Evolutionary conservation across 305 asterid species (phyloP).

Genomic region (Fraxinus ornus): DNA sequence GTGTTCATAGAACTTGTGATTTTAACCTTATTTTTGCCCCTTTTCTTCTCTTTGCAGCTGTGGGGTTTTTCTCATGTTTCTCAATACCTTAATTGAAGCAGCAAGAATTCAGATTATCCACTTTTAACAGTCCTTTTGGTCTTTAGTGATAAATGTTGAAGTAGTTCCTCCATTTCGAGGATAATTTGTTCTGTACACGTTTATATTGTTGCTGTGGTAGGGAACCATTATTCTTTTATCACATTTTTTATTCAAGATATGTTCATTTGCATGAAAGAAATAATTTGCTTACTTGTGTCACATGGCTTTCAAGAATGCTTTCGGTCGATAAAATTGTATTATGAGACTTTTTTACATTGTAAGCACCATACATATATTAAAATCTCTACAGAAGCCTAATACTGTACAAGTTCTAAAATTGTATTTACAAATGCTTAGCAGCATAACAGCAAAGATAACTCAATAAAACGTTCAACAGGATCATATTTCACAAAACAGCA

Average conservation of each 20-base stretch:
- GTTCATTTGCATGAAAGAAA: background rate
- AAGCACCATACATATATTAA: background rate
- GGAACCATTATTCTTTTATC: background rate
- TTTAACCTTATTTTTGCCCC: background rate
- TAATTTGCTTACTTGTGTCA: background rate
- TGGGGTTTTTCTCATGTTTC: slow-evolving; percentile 92
- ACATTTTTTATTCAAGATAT: background rate
- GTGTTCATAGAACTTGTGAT: background rate
- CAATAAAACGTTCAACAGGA: background rate
- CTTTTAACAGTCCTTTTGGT: slow-evolving; percentile 27
- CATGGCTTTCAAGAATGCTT: background rate
- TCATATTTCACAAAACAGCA: background rate
- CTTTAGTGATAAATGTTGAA: slow-evolving; percentile 4
- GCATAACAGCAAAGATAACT: background rate
- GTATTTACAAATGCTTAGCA: background rate
- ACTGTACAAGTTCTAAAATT: background rate
- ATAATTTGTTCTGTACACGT: background rate
- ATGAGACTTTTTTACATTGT: background rate
- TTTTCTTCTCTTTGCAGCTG: slow-evolving; percentile 52
- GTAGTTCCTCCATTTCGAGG: background rate
- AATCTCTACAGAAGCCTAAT: background rate
- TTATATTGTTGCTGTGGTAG: background rate
- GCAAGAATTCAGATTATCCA: slow-evolving; percentile 17
- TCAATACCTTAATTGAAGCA: slow-evolving; percentile 45
- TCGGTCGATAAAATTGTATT: background rate